Base-by-base conservation (phyloP, 768 basidiomycete species). In the Gelatoporia subvermispora region DNA sequence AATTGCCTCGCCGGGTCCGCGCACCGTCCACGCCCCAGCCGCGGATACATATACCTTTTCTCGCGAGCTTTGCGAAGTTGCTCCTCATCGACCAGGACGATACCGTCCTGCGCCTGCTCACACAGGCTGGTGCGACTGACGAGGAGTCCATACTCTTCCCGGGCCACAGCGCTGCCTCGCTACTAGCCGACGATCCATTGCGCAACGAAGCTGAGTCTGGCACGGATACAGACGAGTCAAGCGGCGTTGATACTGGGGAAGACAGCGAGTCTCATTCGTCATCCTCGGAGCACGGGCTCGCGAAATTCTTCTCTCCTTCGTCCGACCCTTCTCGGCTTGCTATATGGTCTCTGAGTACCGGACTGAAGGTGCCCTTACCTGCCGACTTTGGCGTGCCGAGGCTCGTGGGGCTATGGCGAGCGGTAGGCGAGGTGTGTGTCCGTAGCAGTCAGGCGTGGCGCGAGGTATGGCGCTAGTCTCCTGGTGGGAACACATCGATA, bases 21-120 rank as follows among this genome's bases (percentile, higher is more conserved):
- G n/a, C 21, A 11, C 18, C 39, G 4, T 18, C 45, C 4, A 36
- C 39, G 23, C 65, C 64, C 1, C 65, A 69, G 38, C 63, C 65
- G 13, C 65, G 60, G 31, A 60, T 68, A 25, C 65, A 60, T 28
- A 56, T 72, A 15, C 70, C 71, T 9, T 51, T 74, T 9, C 56
- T 74, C 3, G 69, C 70, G 0, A 65, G 70, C 51, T 61, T 72
- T 45, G 42, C 67, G 7, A 63, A 64, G 8, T 45, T 72, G n/a
- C 59, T 73, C 34, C 54, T 63, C 21, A 47, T 71, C 31, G 71
- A 72, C 49, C 56, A 70, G 22, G 72, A 74, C 49, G 68, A 70
- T 18, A 61, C 68, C 8, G 72, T 68, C 2, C 45, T 69, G 4
- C 66, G 68, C 39, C 66, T 72, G 21, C 59, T 74, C 35, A 61